phyloP scores from a whole-genome alignment of 2,329 filamentous ascomycete genomes.

The Verticillium albo-atrum region DNA sequence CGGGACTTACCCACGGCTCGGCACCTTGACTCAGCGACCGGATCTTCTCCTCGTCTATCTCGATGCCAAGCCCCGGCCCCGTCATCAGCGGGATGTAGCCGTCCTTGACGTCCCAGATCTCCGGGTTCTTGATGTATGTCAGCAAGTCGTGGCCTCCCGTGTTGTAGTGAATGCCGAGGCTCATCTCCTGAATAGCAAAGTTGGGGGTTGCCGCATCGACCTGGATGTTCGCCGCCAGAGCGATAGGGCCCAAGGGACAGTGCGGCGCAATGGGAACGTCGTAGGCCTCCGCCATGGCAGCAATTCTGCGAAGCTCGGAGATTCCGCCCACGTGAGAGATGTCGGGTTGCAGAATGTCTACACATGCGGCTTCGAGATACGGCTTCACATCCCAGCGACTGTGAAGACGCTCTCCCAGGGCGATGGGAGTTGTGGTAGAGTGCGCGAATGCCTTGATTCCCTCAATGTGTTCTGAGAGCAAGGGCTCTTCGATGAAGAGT shows the following conservation, averaged over 20 bases:
- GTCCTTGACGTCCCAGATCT: constrained; percentile 61
- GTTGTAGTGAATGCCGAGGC: constrained; percentile 76
- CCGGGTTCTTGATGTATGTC: constrained; percentile 61
- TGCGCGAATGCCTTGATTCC: constrained; percentile 55
- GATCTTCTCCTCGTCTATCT: constrained; percentile 66
- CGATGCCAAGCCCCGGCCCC: constrained; percentile 63
- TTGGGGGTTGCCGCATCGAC: constrained; percentile 58
- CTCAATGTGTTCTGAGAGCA: constrained; percentile 64
- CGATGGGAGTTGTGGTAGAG: constrained; percentile 60
- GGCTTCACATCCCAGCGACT: constrained; percentile 70
- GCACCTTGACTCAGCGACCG: constrained; percentile 53
- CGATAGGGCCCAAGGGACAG: constrained; percentile 69
- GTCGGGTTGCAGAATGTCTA: constrained; percentile 72
- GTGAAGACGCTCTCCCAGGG: constrained; percentile 67
- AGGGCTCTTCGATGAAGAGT: constrained; percentile 69
- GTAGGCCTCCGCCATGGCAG: constrained; percentile 67
- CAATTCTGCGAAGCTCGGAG: constrained; percentile 65
- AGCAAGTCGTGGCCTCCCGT: constrained; percentile 59
- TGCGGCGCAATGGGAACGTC: constrained; percentile 71
- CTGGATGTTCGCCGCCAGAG: constrained; percentile 67
- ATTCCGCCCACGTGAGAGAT: constrained; percentile 70
- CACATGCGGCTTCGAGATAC: constrained; percentile 62
- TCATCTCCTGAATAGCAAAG: constrained; percentile 76
- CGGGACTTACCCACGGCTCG: constrained; percentile 60
- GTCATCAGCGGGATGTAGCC: constrained; percentile 59